A percentile compares a stretch with the other conserved stretches of the same genome.
Evolutionary conservation across 805 yeast species (phyloP).

Genomic region (Wickerhamomyces bisporus): DNA sequence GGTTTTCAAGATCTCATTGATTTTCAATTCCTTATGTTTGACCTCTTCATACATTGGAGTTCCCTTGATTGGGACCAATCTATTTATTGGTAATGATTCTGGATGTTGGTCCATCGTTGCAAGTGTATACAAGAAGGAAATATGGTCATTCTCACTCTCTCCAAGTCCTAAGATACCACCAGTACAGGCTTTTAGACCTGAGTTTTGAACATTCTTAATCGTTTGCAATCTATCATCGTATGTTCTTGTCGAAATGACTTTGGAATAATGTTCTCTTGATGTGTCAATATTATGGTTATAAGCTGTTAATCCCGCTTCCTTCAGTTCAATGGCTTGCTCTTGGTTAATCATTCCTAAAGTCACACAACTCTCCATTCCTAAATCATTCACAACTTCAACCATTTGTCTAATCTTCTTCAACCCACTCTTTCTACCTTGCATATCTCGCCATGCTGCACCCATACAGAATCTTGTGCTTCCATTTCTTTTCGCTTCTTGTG

Average conservation of each 20-base stretch:
- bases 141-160: conserved; percentile 65
- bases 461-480: conserved; percentile 78
- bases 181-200: conserved; percentile 67
- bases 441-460: conserved; percentile 89
- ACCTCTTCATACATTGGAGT: conserved; percentile 66
- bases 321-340: conserved; percentile 55
- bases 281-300: conserved; percentile 81
- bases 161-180: conserved; percentile 82
- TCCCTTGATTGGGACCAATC: conserved; percentile 73
- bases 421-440: conserved; percentile 71
- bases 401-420: conserved; percentile 56
- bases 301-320: conserved; percentile 73
- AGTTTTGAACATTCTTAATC: conserved; percentile 53
- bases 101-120: conserved; percentile 71
- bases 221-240: conserved; percentile 71
- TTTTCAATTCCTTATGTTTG: conserved; percentile 39
- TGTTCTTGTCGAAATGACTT: conserved; percentile 63
- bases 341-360: conserved; percentile 73
- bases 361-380: conserved; percentile 75
- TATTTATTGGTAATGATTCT: conserved; percentile 75
- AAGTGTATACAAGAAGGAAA: conserved; percentile 61
- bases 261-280: conserved; percentile 69
- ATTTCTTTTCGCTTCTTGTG: conserved; percentile 57
- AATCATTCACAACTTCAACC: conserved; percentile 57
- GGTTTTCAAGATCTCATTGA: conserved; percentile 61